A percentile compares a stretch with the other conserved stretches of the same genome.
These are phyloP conservation scores for Rhodotorula sp. DNA, from an alignment of 1,284 basidiomycete species.

Conservation along the genomic window DNA sequence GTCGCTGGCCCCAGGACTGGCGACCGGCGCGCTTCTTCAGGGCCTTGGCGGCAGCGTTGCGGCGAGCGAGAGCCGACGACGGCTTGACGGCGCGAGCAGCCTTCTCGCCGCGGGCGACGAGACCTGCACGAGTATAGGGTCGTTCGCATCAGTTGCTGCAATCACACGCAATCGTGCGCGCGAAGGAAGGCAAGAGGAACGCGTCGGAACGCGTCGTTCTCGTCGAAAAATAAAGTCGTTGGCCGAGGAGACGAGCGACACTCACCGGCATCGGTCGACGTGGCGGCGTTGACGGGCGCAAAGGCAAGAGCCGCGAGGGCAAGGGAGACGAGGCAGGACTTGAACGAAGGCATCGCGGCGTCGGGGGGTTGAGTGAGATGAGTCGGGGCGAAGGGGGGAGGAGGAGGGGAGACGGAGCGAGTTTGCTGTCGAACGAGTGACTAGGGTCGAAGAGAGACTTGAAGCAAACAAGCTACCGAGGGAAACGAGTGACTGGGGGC, in stretches of 20 bases:
- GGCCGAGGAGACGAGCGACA: not conserved
- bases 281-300: conserved; percentile 59
- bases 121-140: conserved; percentile 1
- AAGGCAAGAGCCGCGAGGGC: conserved; percentile 83
- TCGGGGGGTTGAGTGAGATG: not conserved
- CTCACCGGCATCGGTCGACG: not conserved
- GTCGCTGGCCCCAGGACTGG: not conserved
- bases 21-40: conserved; percentile 23
- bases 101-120: conserved; percentile 15
- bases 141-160: not conserved
- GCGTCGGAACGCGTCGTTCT: not conserved
- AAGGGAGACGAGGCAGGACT: conserved; percentile 67
- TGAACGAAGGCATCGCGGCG: conserved; percentile 33
- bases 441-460: conserved; percentile 4
- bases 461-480: not conserved
- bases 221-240: not conserved
- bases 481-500: conserved; percentile 6
- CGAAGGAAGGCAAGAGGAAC: not conserved
- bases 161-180: not conserved
- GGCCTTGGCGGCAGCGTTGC: conserved; percentile 24
- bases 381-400: not conserved
- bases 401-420: not conserved
- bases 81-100: conserved; percentile 15
- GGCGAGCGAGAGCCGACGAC: conserved; percentile 24
- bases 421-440: conserved; percentile 21